phyloP scores from a whole-genome alignment of 139 green algal genomes.

The Micractinium sp. region DNA sequence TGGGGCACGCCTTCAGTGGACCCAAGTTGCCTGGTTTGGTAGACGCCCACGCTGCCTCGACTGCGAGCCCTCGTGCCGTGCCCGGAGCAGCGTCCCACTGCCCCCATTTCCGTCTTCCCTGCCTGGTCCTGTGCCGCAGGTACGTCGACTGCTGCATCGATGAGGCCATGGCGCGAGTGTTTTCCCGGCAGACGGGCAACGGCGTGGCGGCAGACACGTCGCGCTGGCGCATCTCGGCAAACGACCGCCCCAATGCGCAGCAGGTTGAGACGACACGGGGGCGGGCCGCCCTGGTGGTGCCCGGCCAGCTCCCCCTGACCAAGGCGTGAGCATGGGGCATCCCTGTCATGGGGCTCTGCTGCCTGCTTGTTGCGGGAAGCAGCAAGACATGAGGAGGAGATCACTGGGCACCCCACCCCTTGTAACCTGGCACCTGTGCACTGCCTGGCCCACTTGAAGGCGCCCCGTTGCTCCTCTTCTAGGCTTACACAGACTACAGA shows the following conservation, averaged over 20 bases:
- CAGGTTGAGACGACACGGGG: slow-evolving; percentile 51
- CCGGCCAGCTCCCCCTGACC: slow-evolving; percentile 22
- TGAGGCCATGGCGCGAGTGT: slow-evolving; percentile 71
- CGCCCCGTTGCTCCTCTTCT: too few relatives aligned
- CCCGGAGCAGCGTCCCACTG: too few relatives aligned
- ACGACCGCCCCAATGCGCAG: slow-evolving; percentile 81
- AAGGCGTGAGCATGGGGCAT: not conserved
- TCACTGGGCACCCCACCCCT: too few relatives aligned
- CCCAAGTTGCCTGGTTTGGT: not conserved
- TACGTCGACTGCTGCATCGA: slow-evolving; percentile 77
- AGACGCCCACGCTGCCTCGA: too few relatives aligned
- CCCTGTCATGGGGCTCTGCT: not conserved
- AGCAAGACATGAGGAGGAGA: not conserved
- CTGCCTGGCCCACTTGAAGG: too few relatives aligned
- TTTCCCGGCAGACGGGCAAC: slow-evolving; percentile 45
- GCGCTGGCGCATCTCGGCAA: slow-evolving; percentile 61
- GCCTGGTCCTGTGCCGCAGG: slow-evolving; percentile 14
- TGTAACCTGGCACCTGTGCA: too few relatives aligned
- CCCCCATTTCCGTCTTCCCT: not conserved
- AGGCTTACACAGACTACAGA: too few relatives aligned
- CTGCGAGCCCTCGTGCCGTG: not conserved
- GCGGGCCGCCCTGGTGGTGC: slow-evolving; percentile 32
- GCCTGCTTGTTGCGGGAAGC: not conserved
- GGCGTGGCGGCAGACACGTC: slow-evolving; percentile 59
- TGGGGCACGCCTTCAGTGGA: not conserved